A percentile compares a stretch with the other conserved stretches of the same genome.
These are phyloP conservation scores for Lagenaria siceraria DNA, from an alignment of 306 rosid genomes.

Conservation along the genomic window DNA sequence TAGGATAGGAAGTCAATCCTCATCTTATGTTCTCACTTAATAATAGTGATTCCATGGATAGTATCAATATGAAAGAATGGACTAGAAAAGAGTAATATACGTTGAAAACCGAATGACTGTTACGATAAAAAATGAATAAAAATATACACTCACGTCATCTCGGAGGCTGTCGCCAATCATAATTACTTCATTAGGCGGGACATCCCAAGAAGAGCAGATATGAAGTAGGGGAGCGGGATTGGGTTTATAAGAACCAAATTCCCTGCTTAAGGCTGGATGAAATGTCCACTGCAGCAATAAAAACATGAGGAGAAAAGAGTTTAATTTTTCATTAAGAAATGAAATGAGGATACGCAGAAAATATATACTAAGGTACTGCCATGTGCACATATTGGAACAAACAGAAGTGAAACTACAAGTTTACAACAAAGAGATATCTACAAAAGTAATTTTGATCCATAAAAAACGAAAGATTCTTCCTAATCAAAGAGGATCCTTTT, in stretches of 20 bases:
- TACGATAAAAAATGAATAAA: background rate
- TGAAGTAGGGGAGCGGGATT: conserved; percentile 82
- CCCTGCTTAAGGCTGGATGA: conserved; percentile 85
- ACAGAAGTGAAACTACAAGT: background rate
- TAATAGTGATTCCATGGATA: background rate
- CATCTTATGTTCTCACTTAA: background rate
- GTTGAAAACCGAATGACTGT: background rate
- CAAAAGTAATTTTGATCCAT: background rate
- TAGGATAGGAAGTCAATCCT: background rate
- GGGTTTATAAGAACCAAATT: conserved; percentile 75
- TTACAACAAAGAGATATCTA: background rate
- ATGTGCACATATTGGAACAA: background rate
- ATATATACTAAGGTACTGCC: background rate
- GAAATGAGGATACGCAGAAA: background rate
- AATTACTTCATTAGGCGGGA: conserved; percentile 73
- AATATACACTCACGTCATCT: conserved; percentile 59
- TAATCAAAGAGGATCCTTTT: background rate
- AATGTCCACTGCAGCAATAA: conserved; percentile 49
- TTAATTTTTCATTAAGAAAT: background rate
- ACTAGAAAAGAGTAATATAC: background rate
- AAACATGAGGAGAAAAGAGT: background rate
- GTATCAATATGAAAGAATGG: background rate
- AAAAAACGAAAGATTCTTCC: background rate
- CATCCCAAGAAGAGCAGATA: conserved; percentile 80
- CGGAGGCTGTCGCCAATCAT: conserved; percentile 93